Base-by-base conservation (phyloP, 2,329 filamentous ascomycete species). In the Penicillium sp. region DNA sequence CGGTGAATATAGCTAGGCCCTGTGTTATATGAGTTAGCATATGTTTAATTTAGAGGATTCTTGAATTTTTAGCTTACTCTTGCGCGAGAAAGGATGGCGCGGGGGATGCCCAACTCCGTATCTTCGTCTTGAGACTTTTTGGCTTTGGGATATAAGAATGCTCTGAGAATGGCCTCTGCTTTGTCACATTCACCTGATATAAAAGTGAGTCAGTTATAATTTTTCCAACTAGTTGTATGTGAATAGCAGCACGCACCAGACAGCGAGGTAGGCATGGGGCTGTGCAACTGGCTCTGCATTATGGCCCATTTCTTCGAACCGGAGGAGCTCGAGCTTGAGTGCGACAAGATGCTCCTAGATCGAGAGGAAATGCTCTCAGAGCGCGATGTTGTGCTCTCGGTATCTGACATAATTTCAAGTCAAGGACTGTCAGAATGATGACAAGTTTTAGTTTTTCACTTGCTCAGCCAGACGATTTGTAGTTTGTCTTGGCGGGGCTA, bases 1-100 rank as follows among this genome's bases (percentile, higher is more conserved):
- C 76, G 1, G 77, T 79, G 43, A 79, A 69, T 37, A 79, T 67
- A 2, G 77, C 77, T 21, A 79, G 71, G 55, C 77, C 77, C 77
- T 79, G 56, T 21, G 2, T 51, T 21, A 2, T 31, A 13, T 31
- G 2, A 10, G 26, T 45, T 18, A 2, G 73, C 74, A 10, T 26
- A 16, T 1, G 18, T 3, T 23, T 9, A 3, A 13, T 16, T 43
- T 11, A 18, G 10, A n/a, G 6, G 5, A 11, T 24, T 48, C 10
- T 34, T 34, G 16, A 36, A 24, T 18, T 6, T 8, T 8, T 37
- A 3, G 14, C 34, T 34, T 40, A 26, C 47, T 23, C 39, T 49
- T 2, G 47, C 47, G 34, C 47, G 33, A 4, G 34, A 39, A 13
- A 49, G 47, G 8, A 49, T 40, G 6, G 26, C 18, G 3, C 47